Conservation (phyloP, 352 stramenopile species). For the Globisporangium echinulatum region DNA sequence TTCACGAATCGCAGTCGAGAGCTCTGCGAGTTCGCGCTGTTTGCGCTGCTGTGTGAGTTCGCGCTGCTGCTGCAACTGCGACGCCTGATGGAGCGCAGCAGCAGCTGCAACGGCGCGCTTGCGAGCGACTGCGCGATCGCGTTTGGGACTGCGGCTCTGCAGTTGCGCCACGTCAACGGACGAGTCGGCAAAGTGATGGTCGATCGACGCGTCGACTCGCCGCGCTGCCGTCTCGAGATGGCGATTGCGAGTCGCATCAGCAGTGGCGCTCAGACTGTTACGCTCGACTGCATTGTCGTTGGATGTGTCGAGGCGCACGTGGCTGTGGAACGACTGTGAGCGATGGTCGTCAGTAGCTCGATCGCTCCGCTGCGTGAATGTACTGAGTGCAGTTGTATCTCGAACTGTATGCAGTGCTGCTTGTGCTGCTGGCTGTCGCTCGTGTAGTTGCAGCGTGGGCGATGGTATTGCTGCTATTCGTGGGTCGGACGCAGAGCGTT, state of each 20-base stretch:
- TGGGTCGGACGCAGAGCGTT: too few species aligned
- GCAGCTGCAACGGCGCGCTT: constrained; percentile 38
- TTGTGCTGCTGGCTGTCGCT: too few species aligned
- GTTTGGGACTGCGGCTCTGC: constrained; percentile 16
- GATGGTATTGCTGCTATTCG: too few species aligned
- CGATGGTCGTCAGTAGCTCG: neutral
- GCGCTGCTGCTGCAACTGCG: constrained; percentile 14
- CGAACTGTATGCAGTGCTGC: neutral
- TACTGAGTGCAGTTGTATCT: neutral
- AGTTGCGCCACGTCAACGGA: constrained; percentile 44
- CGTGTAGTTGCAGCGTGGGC: too few species aligned
- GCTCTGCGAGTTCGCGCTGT: constrained; percentile 34
- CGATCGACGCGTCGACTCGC: constrained; percentile 40
- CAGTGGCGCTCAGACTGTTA: neutral
- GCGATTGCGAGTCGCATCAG: too few species aligned
- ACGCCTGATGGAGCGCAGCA: constrained; percentile 27
- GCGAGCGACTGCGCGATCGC: constrained; percentile 22
- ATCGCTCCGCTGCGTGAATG: constrained; percentile 4
- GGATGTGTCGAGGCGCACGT: neutral
- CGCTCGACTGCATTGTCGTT: neutral
- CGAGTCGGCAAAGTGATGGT: constrained; percentile 52
- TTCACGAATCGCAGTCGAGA: constrained; percentile 47
- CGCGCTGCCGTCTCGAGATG: constrained; percentile 5
- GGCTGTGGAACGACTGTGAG: constrained; percentile 3
- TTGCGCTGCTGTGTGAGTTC: constrained; percentile 19